Evolutionary conservation across 2,329 filamentous ascomycete genomes (phyloP).

Genomic region (Camptophora hylomeconis): DNA sequence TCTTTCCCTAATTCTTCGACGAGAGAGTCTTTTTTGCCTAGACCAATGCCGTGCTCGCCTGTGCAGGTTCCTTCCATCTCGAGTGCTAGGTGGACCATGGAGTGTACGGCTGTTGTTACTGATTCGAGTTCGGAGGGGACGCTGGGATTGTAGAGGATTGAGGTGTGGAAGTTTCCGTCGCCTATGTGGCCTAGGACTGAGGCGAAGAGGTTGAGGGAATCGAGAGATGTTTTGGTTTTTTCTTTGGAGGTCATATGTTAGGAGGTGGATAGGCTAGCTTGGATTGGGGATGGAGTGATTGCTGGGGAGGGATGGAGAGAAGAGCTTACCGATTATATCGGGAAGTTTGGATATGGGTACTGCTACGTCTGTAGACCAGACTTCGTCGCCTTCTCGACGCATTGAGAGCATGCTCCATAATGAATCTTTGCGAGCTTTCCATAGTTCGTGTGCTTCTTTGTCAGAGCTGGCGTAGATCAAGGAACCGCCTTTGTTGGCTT

Average conservation of each 20-base stretch:
- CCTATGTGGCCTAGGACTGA: constrained; percentile 83
- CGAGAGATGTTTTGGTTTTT: constrained; percentile 77
- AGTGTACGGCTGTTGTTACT: constrained; percentile 69
- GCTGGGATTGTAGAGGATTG: constrained; percentile 71
- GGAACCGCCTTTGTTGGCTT: constrained; percentile 45
- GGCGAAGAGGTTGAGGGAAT: constrained; percentile 72
- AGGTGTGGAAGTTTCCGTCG: constrained; percentile 89
- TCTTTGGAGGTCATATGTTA: too few relatives aligned
- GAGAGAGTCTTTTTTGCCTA: constrained; percentile 73
- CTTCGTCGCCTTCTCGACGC: constrained; percentile 43
- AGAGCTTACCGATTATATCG: constrained; percentile 43
- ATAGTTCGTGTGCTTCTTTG: constrained; percentile 63
- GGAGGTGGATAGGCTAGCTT: too few relatives aligned
- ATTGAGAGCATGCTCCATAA: constrained; percentile 68
- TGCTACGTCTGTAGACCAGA: constrained; percentile 80
- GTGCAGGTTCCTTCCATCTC: constrained; percentile 48
- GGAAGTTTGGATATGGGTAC: constrained; percentile 59
- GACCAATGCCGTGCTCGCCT: constrained; percentile 74
- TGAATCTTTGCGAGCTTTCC: constrained; percentile 73
- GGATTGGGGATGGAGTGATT: too few relatives aligned
- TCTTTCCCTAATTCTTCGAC: constrained; percentile 67
- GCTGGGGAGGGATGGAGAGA: constrained; percentile 3
- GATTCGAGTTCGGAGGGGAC: constrained; percentile 57
- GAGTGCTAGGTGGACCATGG: constrained; percentile 80
- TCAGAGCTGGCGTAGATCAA: constrained; percentile 65